Percentiles rank a stretch among this genome's conserved stretches.
These are phyloP conservation scores for Elsinoe ampelina DNA, from an alignment of 2,329 filamentous ascomycete genomes.

Conservation along the genomic window DNA sequence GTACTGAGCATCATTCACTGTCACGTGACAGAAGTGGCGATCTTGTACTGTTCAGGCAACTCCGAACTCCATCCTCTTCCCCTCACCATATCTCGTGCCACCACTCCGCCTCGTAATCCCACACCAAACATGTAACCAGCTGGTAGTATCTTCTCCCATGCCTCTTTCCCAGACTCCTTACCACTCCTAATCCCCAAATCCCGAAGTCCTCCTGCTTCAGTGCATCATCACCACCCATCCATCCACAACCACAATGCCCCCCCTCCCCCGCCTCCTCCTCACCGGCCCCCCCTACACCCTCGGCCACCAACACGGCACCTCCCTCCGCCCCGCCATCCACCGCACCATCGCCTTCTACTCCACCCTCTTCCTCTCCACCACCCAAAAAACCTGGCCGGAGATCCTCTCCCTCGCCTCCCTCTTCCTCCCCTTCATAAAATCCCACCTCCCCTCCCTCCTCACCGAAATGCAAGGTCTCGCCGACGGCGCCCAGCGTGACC, in stretches of 20 bases:
- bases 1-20: neutral
- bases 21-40: neutral
- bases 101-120: neutral
- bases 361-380: constrained; percentile 38
- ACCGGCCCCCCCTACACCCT: constrained; percentile 41
- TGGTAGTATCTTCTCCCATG: neutral
- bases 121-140: neutral
- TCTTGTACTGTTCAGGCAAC: neutral
- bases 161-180: too few species aligned
- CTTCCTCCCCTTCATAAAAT: constrained; percentile 39
- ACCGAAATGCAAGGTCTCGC: constrained; percentile 45
- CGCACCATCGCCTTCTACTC: constrained; percentile 41
- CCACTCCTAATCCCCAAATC: neutral
- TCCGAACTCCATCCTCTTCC: constrained; percentile 3
- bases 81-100: neutral
- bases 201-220: neutral
- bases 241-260: constrained; percentile 25
- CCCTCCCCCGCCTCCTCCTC: constrained; percentile 35
- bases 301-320: constrained; percentile 38
- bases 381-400: constrained; percentile 37
- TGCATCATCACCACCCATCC: neutral
- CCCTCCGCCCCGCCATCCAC: constrained; percentile 32
- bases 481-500: constrained; percentile 36
- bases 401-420: constrained; percentile 38
- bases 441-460: constrained; percentile 35